phyloP scores from a whole-genome alignment of 2,329 filamentous ascomycete genomes.

The Paecilomyces sp. region DNA sequence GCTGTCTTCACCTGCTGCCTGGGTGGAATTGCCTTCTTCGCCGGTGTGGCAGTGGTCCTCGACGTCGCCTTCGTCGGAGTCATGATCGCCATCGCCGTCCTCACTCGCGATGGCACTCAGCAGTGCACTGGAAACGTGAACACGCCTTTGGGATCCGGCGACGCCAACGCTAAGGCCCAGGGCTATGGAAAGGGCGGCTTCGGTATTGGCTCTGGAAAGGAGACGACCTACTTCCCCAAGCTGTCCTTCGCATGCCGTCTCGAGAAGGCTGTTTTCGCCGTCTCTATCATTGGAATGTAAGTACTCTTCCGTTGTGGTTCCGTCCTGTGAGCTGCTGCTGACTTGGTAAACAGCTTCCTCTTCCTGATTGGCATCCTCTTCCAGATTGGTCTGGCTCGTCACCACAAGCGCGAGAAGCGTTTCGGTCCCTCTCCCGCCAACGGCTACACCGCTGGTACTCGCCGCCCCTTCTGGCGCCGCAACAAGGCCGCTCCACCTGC shows the following conservation, averaged over 20 bases:
- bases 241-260: slow-evolving; percentile 63
- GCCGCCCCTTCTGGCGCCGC: slow-evolving; percentile 32
- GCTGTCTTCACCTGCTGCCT: slow-evolving; percentile 71
- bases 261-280: slow-evolving; percentile 69
- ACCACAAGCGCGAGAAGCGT: slow-evolving; percentile 68
- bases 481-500: slow-evolving; percentile 38
- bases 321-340: slow-evolving; percentile 2
- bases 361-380: slow-evolving; percentile 66
- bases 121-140: slow-evolving; percentile 58
- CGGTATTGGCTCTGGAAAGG: slow-evolving; percentile 22
- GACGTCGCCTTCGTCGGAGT: slow-evolving; percentile 68
- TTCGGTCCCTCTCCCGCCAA: slow-evolving; percentile 60
- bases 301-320: slow-evolving; percentile 16
- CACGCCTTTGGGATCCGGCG: slow-evolving; percentile 63
- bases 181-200: slow-evolving; percentile 43
- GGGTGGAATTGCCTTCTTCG: slow-evolving; percentile 66
- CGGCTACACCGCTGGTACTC: slow-evolving; percentile 58
- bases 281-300: slow-evolving; percentile 71
- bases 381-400: slow-evolving; percentile 60
- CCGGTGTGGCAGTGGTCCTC: slow-evolving; percentile 64
- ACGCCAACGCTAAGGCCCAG: slow-evolving; percentile 43
- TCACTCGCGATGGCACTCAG: slow-evolving; percentile 62
- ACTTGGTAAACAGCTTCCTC: slow-evolving; percentile 50
- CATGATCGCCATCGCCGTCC: slow-evolving; percentile 74
- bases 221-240: slow-evolving; percentile 18